Evolutionary conservation across 225 moss, liverwort and hornwort genomes (phyloP), one percentile per base, ranked within the genome.

Genomic region (Sphagnum tenellum): DNA sequence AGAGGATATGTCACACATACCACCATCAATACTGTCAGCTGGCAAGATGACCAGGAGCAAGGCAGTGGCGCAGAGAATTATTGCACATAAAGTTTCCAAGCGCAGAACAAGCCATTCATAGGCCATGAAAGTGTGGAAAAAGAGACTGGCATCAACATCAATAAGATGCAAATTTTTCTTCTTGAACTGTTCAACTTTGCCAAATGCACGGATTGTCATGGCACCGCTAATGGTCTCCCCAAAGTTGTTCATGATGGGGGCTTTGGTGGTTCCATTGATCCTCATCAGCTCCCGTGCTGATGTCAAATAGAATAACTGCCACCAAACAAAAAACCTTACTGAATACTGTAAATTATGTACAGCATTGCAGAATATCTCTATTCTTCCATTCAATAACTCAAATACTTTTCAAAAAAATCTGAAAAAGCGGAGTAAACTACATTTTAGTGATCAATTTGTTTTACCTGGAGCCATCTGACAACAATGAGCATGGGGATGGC

Each of bases 101-200:
- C 91, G 79, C 60, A 89, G 75, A 60, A 82, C 87, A 49, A 91
- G 81, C 91, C 94, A 94, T 62, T 94, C 94, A 48, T 78, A 81
- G 10, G 90, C 83, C 55, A 80, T 71, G 72, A 83, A 87, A 46
- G 73, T 83, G 75, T 94, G 91, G 72, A 94, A 94, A 67, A 82
- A 82, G 52, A 86, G 71, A 50, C 87, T 91, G 55, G 73, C 72
- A 50, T 94, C 82, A 46, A 86, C 81, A 66, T 87, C 79, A 47
- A 84, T 75, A 3, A 84, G 76, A 12, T 75, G 44, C 70, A 89
- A 60, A 70, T 91, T 94, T 70, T 83, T 83, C 64, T 54, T 45
- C 1, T 11, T 11, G 61, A 94, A 94, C 64, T 77, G 70, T 1
- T 67, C 56, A 12, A 78, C 66, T 69, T 87, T 86, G 52, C 76